Evolutionary conservation across 1,284 basidiomycete genomes (phyloP).

Genomic region (Chalciporus sp.): DNA sequence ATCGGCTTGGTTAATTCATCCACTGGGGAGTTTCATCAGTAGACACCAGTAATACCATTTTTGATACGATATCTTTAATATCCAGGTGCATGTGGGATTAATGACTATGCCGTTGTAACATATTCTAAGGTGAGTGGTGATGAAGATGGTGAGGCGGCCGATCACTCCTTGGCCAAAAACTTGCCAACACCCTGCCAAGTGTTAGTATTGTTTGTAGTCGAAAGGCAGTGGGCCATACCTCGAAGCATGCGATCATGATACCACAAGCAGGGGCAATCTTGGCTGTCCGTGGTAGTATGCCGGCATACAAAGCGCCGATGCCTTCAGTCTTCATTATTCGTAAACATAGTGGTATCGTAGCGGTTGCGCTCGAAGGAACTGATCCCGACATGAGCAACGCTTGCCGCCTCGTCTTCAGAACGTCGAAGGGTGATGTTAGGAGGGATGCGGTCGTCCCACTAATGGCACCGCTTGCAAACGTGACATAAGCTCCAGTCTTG

Average conservation of each 20-base stretch:
- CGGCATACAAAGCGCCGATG: slow-evolving; percentile 77
- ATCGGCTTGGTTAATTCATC: slow-evolving; percentile 57
- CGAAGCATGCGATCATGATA: slow-evolving; percentile 95
- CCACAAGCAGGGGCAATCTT: slow-evolving; percentile 99
- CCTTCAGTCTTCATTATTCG: slow-evolving; percentile 84
- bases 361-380: slow-evolving; percentile 40
- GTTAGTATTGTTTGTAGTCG: slow-evolving; percentile 7
- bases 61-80: slow-evolving; percentile 5
- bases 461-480: slow-evolving; percentile 82
- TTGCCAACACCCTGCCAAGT: slow-evolving; percentile 55
- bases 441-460: slow-evolving; percentile 86
- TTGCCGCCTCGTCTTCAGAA: slow-evolving; percentile 93
- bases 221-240: slow-evolving; percentile 51
- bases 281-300: slow-evolving; percentile 84
- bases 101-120: slow-evolving; percentile 17
- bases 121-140: slow-evolving; percentile 23
- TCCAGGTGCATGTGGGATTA: slow-evolving; percentile 14
- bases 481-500: slow-evolving; percentile 66
- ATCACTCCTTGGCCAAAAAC: slow-evolving; percentile 41
- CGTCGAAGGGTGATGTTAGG: slow-evolving; percentile 94
- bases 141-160: not conserved
- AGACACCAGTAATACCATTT: slow-evolving; percentile 26
- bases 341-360: slow-evolving; percentile 63
- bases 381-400: slow-evolving; percentile 62
- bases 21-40: slow-evolving; percentile 8